A percentile compares a stretch with the other conserved stretches of the same genome.
Conservation (phyloP, 2,329 filamentous ascomycete species). For the Lasiodiplodia sp. region DNA sequence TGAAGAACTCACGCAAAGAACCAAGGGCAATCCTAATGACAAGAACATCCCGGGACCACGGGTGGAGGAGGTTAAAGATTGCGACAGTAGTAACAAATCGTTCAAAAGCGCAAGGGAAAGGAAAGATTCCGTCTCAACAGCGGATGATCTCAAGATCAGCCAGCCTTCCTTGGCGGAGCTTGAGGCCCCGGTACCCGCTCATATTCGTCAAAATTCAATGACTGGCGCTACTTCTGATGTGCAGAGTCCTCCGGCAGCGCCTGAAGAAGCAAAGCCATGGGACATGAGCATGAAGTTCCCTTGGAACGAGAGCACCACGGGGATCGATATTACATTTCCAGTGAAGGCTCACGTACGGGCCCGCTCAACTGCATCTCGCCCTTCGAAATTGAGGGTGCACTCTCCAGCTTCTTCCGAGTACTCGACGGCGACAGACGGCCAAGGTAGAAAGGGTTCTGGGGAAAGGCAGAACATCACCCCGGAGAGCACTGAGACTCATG, state of each 20-base stretch:
- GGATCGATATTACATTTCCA: slow-evolving; percentile 33
- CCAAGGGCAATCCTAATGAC: background rate
- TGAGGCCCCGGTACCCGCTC: slow-evolving; percentile 37
- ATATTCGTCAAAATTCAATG: slow-evolving; percentile 33
- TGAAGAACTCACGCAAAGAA: slow-evolving; percentile 40
- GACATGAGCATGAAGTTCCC: slow-evolving; percentile 34
- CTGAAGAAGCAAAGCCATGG: slow-evolving; percentile 31
- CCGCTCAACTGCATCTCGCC: slow-evolving; percentile 7
- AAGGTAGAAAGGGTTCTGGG: background rate
- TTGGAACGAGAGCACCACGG: slow-evolving; percentile 30
- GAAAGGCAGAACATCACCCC: slow-evolving; percentile 9
- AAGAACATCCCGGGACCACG: background rate
- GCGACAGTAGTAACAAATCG: slow-evolving; percentile 21
- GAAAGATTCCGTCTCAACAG: slow-evolving; percentile 7
- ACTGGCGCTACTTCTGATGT: slow-evolving; percentile 29
- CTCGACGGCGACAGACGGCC: slow-evolving; percentile 11
- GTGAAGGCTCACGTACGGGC: slow-evolving; percentile 30
- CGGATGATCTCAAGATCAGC: background rate
- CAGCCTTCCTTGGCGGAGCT: slow-evolving; percentile 36
- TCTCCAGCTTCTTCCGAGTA: slow-evolving; percentile 23
- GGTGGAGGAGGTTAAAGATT: slow-evolving; percentile 8
- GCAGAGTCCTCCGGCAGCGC: background rate
- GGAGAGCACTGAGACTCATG: slow-evolving; percentile 22
- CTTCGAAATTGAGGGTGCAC: slow-evolving; percentile 28
- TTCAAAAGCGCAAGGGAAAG: slow-evolving; percentile 28